Conservation (phyloP, 2,329 filamentous ascomycete genomes). For the Penicillium fuscoglaucum region DNA sequence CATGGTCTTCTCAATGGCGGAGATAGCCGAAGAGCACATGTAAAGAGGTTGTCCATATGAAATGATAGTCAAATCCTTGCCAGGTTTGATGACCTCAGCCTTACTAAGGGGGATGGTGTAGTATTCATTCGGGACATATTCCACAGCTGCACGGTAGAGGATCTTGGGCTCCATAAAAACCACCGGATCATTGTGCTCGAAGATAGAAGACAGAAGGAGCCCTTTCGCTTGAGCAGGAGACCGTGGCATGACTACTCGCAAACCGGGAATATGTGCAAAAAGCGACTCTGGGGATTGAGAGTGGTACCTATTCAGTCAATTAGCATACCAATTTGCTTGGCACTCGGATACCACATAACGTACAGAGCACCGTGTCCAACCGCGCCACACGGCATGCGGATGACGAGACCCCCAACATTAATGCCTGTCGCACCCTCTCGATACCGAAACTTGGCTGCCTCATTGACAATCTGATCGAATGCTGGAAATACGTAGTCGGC, state of each 20-base stretch:
- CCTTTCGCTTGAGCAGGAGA: slow-evolving; percentile 89
- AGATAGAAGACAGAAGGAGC: slow-evolving; percentile 72
- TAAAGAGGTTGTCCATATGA: slow-evolving; percentile 91
- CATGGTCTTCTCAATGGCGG: slow-evolving; percentile 71
- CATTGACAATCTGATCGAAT: slow-evolving; percentile 92
- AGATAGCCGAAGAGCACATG: slow-evolving; percentile 74
- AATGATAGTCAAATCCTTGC: slow-evolving; percentile 77
- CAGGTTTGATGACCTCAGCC: slow-evolving; percentile 78
- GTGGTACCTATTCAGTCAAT: slow-evolving; percentile 59
- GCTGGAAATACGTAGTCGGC: slow-evolving; percentile 92
- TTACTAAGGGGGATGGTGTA: slow-evolving; percentile 85
- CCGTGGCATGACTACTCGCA: slow-evolving; percentile 81
- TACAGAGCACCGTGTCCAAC: slow-evolving; percentile 83
- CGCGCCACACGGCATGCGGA: slow-evolving; percentile 86
- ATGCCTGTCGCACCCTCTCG: slow-evolving; percentile 66
- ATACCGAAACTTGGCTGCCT: slow-evolving; percentile 85
- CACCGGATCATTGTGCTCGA: slow-evolving; percentile 76
- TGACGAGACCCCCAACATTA: slow-evolving; percentile 74
- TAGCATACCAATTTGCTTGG: neutral
- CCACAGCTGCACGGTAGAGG: slow-evolving; percentile 84
- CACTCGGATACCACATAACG: slow-evolving; percentile 7
- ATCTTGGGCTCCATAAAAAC: slow-evolving; percentile 95
- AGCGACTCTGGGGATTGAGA: slow-evolving; percentile 86
- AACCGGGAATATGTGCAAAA: slow-evolving; percentile 83
- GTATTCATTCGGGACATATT: slow-evolving; percentile 78